These are phyloP conservation scores for Silene latifolia DNA, from an alignment of 148 eudicot genomes.

Conservation along the genomic window DNA sequence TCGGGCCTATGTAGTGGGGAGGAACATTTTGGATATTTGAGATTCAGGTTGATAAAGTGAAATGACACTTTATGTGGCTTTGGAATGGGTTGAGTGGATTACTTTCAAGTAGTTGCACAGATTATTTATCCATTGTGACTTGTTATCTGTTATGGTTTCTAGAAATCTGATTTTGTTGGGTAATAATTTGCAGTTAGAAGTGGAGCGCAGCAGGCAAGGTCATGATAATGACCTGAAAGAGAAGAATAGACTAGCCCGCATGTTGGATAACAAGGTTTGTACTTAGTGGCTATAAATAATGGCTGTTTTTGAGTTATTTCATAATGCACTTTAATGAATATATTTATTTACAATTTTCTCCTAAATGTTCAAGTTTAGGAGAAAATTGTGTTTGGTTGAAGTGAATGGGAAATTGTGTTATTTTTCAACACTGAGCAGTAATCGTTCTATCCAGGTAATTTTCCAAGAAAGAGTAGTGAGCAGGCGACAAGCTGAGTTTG, in stretches of 20 bases:
- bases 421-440: background rate
- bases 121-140: background rate
- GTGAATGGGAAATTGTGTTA: background rate
- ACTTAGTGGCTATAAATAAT: conserved; percentile 13
- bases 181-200: conserved; percentile 45
- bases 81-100: background rate
- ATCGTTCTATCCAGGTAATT: conserved; percentile 33
- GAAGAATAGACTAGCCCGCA: conserved; percentile 62
- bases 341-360: background rate
- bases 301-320: background rate
- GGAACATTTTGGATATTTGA: background rate
- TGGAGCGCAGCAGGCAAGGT: conserved; percentile 66
- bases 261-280: conserved; percentile 57
- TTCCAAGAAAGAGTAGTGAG: conserved; percentile 51
- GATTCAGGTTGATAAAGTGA: background rate
- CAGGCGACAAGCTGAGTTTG: conserved; percentile 51
- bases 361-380: background rate
- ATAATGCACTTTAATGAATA: background rate
- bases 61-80: background rate
- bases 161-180: background rate
- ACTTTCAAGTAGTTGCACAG: background rate
- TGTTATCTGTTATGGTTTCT: background rate
- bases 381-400: background rate
- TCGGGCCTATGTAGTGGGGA: background rate
- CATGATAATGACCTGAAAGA: conserved; percentile 72